Evolutionary conservation across 179 eudicot species (phyloP), one percentile per base, ranked within the genome.

Genomic region (Carnegiea gigantea): DNA sequence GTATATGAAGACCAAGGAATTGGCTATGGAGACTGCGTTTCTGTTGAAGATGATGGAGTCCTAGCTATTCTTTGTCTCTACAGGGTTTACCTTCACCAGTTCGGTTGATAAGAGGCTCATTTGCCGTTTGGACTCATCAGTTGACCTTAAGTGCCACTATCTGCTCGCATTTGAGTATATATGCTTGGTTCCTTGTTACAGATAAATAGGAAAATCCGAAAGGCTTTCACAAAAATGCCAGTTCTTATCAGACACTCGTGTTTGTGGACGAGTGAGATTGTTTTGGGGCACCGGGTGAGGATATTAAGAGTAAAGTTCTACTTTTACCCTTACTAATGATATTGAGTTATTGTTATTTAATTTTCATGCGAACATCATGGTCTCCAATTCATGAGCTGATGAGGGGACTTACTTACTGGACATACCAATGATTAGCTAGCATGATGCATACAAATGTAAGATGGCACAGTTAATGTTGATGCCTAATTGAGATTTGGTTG

Each of bases 1-100:
- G 83, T 95, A 95, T 71, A 86, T 93, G 92, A 95, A 88, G 83
- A 89, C 92, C 86, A 95, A 95, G 83, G 99, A 93, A 87, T 87
- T 93, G 49, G 98, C 99, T 78, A 38, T 93, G 77, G 97, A 95
- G 85, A 85, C 87, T 43, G 95, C 99, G 51, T 95, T 93, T 82
- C 97, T 95, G 38, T 62, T 95, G 74, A 95, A 91, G 89, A 87
- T 85, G 89, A 82, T 93, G 85, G 90, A 89, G 76, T 84, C 90
- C 26, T 89, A 87, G 84, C 71, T 49, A 1, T 18, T 57, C 21
- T 57, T 57, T 6, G 7, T 15, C n/a, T 57, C 71, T 28, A 14
- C 71, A 2, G 71, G 7, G 57, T 51, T 11, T 11, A 20, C 57
- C 18, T 26, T 13, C 15, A 67, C n/a, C 38, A 57, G 20, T 57